phyloP scores from a whole-genome alignment of 495 filamentous ascomycete genomes.

The Lasiosphaeriaceae sp. region DNA sequence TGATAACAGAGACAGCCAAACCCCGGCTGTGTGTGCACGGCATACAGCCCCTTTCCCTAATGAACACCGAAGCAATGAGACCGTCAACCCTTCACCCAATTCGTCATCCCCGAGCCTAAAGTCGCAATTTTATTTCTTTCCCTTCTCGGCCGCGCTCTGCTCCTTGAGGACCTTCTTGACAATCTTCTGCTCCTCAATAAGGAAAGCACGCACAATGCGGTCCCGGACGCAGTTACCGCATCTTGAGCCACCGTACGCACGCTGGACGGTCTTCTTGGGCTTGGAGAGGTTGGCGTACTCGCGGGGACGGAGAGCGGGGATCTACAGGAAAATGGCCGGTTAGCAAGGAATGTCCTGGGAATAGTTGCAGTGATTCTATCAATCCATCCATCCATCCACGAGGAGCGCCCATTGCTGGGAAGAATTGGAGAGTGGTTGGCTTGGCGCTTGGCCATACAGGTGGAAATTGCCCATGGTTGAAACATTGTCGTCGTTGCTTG shows the following conservation, averaged over 20 bases:
- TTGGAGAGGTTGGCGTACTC: conserved; percentile 94
- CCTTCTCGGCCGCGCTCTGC: conserved; percentile 59
- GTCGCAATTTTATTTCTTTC: conserved; percentile 62
- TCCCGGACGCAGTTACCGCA: conserved; percentile 99
- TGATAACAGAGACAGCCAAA: conserved; percentile 41
- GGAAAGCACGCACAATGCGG: conserved; percentile 91
- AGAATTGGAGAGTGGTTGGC: too few relatives aligned
- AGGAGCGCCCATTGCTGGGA: too few relatives aligned
- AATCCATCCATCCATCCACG: background rate
- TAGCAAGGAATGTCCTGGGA: background rate
- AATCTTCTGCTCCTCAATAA: conserved; percentile 99
- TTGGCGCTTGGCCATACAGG: too few relatives aligned
- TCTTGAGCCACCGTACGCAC: conserved; percentile 95
- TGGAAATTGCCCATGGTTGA: too few relatives aligned
- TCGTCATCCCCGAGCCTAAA: conserved; percentile 22
- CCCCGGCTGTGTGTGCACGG: conserved; percentile 39
- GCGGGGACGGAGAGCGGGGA: conserved; percentile 94
- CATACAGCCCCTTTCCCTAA: conserved; percentile 46
- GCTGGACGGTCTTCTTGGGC: conserved; percentile 98
- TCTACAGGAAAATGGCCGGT: conserved; percentile 45
- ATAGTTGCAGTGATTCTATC: background rate
- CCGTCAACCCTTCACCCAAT: conserved; percentile 30
- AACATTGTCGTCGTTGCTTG: background rate
- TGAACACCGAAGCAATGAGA: conserved; percentile 52
- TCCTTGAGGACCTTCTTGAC: conserved; percentile 99